Evolutionary conservation across 2,329 filamentous ascomycete species (phyloP).

Genomic region (Aplosporella prunicola): DNA sequence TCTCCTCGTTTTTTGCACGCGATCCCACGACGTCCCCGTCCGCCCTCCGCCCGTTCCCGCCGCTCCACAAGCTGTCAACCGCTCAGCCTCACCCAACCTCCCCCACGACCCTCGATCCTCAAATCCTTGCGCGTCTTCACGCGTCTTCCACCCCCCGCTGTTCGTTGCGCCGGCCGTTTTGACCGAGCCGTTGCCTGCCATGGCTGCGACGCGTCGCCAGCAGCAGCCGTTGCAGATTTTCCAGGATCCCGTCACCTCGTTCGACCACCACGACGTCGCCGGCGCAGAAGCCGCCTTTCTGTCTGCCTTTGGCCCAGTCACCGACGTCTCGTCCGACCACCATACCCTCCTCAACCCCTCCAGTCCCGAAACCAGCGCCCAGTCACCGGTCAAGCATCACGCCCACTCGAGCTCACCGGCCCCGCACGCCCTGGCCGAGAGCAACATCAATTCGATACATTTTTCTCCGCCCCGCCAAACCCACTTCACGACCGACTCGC

Average conservation of each 20-base stretch:
- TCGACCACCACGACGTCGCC: constrained; percentile 35
- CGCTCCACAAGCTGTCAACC: too few species aligned
- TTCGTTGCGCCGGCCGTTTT: constrained; percentile 22
- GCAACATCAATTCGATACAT: constrained; percentile 55
- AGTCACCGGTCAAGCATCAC: constrained; percentile 60
- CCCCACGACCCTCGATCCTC: constrained; percentile 15
- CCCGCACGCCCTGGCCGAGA: constrained; percentile 48
- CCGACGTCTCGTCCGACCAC: constrained; percentile 42
- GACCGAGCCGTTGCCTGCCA: constrained; percentile 25
- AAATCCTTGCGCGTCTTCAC: constrained; percentile 30
- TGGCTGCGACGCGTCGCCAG: constrained; percentile 49
- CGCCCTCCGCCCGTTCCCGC: constrained; percentile 6
- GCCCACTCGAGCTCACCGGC: constrained; percentile 50
- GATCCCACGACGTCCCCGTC: constrained; percentile 6
- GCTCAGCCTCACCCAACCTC: constrained; percentile 3
- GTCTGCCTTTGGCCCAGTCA: constrained; percentile 33
- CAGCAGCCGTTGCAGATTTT: constrained; percentile 48
- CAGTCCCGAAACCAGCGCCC: constrained; percentile 40
- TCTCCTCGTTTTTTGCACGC: too few species aligned
- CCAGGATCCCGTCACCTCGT: constrained; percentile 42
- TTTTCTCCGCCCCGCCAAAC: constrained; percentile 55
- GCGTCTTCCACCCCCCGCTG: constrained; percentile 27
- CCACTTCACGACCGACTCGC: constrained; percentile 53
- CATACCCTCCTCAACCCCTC: constrained; percentile 61
- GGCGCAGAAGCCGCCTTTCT: constrained; percentile 45